These are phyloP conservation scores for Cladosporium sp. DNA, from an alignment of 2,329 filamentous ascomycete species.

Conservation along the genomic window DNA sequence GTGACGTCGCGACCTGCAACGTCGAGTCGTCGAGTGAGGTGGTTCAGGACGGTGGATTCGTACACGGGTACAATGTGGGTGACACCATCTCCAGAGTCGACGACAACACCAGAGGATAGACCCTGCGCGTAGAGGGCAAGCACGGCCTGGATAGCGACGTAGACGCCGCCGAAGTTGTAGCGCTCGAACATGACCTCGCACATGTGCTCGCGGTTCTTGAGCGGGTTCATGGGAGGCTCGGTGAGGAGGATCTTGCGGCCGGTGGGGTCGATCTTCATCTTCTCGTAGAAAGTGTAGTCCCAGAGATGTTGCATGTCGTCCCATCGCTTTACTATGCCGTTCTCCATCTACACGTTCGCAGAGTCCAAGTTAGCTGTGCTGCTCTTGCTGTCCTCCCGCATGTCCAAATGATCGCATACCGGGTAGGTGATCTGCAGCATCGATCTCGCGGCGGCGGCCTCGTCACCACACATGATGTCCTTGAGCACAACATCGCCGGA, in stretches of 20 bases:
- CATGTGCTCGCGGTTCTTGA: conserved; percentile 97
- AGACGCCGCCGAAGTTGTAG: conserved; percentile 94
- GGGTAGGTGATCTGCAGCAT: conserved; percentile 99
- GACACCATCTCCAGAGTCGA: conserved; percentile 96
- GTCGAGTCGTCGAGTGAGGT: conserved; percentile 89
- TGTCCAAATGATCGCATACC: conserved; percentile 47
- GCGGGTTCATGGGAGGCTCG: conserved; percentile 95
- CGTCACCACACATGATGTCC: conserved; percentile 99
- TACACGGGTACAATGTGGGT: conserved; percentile 99
- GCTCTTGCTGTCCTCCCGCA: conserved; percentile 11
- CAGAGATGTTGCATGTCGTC: conserved; percentile 99
- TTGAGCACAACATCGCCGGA: conserved; percentile 70
- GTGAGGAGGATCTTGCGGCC: conserved; percentile 97
- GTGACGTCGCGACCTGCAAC: conserved; percentile 97
- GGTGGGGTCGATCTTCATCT: conserved; percentile 86
- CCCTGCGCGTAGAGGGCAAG: conserved; percentile 95
- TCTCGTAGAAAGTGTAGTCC: conserved; percentile 98
- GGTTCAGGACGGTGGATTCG: conserved; percentile 96
- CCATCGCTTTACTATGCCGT: conserved; percentile 99
- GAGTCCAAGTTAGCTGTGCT: conserved; percentile 16
- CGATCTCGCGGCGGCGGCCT: conserved; percentile 89
- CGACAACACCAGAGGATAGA: conserved; percentile 81
- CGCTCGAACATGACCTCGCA: conserved; percentile 98
- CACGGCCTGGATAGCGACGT: conserved; percentile 96
- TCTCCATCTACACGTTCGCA: conserved; percentile 73